These are phyloP conservation scores for Aspergillus sp. DNA, from an alignment of 2,329 filamentous ascomycete species.

Conservation along the genomic window DNA sequence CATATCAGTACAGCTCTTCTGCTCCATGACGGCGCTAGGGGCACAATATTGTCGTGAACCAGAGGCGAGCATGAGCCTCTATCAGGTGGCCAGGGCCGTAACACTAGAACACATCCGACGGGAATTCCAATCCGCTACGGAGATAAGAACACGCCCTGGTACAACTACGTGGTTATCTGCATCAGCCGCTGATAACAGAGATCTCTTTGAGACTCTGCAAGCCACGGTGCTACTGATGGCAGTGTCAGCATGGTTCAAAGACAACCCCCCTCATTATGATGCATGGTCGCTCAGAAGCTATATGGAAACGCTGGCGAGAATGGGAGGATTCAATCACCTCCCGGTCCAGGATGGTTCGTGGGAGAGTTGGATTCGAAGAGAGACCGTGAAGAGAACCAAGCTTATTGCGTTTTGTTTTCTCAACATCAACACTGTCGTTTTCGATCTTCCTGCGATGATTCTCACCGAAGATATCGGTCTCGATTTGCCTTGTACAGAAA, in stretches of 20 bases:
- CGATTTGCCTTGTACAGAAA: constrained; percentile 28
- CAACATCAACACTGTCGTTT: constrained; percentile 32
- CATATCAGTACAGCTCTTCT: constrained; percentile 19
- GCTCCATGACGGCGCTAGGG: constrained; percentile 28
- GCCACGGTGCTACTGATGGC: constrained; percentile 23
- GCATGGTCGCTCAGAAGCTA: constrained; percentile 22
- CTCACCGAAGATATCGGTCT: constrained; percentile 26
- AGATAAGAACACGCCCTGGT: too few relatives aligned
- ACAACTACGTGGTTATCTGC: neutral
- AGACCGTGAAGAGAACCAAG: constrained; percentile 26
- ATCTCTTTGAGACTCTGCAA: constrained; percentile 24
- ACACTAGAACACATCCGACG: constrained; percentile 27
- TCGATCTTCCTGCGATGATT: constrained; percentile 26
- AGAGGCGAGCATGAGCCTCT: constrained; percentile 27
- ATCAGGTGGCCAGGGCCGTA: constrained; percentile 26
- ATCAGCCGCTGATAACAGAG: constrained; percentile 15
- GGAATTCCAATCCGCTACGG: constrained; percentile 19
- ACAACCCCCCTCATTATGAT: constrained; percentile 26
- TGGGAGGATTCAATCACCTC: constrained; percentile 23
- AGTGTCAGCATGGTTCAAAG: constrained; percentile 27
- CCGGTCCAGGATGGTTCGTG: constrained; percentile 25
- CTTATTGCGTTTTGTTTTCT: constrained; percentile 31
- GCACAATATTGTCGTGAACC: constrained; percentile 29
- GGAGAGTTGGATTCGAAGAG: constrained; percentile 27
- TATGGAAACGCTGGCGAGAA: constrained; percentile 24